Evolutionary conservation across 164 flowering plant genomes (phyloP), one percentile per base, ranked within the genome.

Genomic region (Buxus sempervirens): DNA sequence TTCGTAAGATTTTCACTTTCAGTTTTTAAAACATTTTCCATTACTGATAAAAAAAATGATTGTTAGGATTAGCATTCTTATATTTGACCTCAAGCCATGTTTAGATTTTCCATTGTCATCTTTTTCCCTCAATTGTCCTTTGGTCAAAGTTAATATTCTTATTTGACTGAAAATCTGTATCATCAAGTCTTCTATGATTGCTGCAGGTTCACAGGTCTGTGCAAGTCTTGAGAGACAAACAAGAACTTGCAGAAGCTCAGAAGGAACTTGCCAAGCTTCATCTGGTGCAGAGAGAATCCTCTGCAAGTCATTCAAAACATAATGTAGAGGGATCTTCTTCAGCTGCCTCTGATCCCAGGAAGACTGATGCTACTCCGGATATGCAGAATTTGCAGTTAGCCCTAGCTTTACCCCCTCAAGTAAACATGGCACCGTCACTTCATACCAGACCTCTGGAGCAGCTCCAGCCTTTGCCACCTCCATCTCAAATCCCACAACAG

Each of bases 191-290:
- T 56, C 22, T 20, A 8, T 63, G 60, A 32, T 41, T 15, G 42
- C 60, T 82, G 64, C 86, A 90, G 97, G 98, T 95, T 15, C 91
- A 90, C 76, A 83, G 94, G 75, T 90, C 97, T 53, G 90, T 95
- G 4, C 97, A 92, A 75, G 88, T 95, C 62, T 78, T 95, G 32
- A 85, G 96, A 75, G 98, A 95, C 81, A 95, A 92, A 71, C 98
- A 95, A 79, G 97, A 95, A 73, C 90, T 91, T 64, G 91, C 94
- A 16, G 96, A 91, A 53, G 66, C 96, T 32, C 97, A 92, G 72
- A 92, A 89, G 76, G 97, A 92, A 79, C 84, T 95, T 14, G 89
- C 94, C 57, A 92, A 88, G 74, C 90, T 95, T 74, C 97, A 95
- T 68, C 84, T 88, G 74, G 87, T 72, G 22, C 96, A 86, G 66